phyloP scores from a whole-genome alignment of 371 early-diverging fungal genomes.

The Rhizomucor pusillus region DNA sequence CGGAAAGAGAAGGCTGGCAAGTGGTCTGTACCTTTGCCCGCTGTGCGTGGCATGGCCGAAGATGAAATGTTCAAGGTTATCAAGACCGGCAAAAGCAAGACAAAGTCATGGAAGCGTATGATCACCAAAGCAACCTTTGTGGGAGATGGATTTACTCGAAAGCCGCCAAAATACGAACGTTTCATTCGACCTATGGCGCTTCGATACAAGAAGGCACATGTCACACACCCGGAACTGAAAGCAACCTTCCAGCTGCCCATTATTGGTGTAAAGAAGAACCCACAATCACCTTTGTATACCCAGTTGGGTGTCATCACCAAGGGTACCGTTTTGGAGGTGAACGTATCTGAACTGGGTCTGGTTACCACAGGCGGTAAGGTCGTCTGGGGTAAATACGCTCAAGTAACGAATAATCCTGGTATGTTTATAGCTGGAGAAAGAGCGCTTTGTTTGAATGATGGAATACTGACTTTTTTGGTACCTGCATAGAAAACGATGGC shows the following conservation, averaged over 20 bases:
- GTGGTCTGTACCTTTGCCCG: conserved; percentile 98
- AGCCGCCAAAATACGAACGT: conserved; percentile 99
- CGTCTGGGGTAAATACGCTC: conserved; percentile 99
- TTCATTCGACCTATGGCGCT: conserved; percentile 99
- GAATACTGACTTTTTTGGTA: too few species aligned
- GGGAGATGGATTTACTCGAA: conserved; percentile 98
- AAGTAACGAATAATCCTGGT: conserved; percentile 94
- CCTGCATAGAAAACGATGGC: conserved; percentile 87
- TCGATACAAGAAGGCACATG: conserved; percentile 99
- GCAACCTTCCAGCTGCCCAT: conserved; percentile 99
- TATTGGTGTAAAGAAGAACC: conserved; percentile 99
- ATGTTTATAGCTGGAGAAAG: conserved; percentile 22
- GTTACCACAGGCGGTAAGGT: conserved; percentile 99
- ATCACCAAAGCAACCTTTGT: conserved; percentile 99
- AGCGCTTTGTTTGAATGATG: too few species aligned
- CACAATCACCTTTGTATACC: conserved; percentile 96
- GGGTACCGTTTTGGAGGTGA: conserved; percentile 98
- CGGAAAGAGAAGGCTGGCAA: conserved; percentile 99
- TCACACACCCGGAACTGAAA: conserved; percentile 98
- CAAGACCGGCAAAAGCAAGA: conserved; percentile 94
- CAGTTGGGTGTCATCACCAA: conserved; percentile 99
- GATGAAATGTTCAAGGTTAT: conserved; percentile 99
- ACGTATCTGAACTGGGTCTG: conserved; percentile 94
- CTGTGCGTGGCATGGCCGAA: conserved; percentile 98
- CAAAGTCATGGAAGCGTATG: conserved; percentile 99